Percentiles rank a stretch among this genome's conserved stretches.
phyloP scores from a whole-genome alignment of 257 asterid genomes.

The Primulina huaijiensis region DNA sequence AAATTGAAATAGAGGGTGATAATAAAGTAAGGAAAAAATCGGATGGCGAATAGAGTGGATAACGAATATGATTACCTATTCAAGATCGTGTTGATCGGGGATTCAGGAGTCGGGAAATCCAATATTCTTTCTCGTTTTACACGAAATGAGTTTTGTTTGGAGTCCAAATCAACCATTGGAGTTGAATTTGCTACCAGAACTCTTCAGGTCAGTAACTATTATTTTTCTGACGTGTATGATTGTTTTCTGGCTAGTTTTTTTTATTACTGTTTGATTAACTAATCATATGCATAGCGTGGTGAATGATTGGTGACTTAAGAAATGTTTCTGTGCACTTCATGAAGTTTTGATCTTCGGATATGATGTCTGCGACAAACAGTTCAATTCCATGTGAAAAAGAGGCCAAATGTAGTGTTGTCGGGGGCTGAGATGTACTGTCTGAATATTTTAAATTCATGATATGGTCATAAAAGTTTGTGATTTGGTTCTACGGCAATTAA shows the following conservation, averaged over 20 bases:
- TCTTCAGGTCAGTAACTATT: background rate
- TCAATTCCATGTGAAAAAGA: background rate
- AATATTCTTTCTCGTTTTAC: background rate
- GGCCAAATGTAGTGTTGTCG: background rate
- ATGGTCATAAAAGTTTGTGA: background rate
- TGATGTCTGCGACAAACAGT: background rate
- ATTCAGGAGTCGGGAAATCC: background rate
- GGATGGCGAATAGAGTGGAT: slow-evolving; percentile 3
- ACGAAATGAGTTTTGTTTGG: background rate
- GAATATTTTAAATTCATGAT: background rate
- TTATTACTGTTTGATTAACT: background rate
- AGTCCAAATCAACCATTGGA: background rate
- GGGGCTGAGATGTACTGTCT: background rate
- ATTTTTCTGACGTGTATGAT: background rate
- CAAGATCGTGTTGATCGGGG: slow-evolving; percentile 4
- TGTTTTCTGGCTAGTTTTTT: background rate
- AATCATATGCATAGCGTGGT: background rate
- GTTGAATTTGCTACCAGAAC: slow-evolving; percentile 1
- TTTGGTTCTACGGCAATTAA: background rate
- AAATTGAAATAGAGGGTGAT: background rate
- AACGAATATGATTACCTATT: background rate
- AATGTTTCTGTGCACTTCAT: background rate
- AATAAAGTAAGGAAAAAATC: background rate
- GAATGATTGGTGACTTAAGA: background rate
- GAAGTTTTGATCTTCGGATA: background rate